phyloP scores from a whole-genome alignment of 441 rosid species.

The Erysimum pusillum region DNA sequence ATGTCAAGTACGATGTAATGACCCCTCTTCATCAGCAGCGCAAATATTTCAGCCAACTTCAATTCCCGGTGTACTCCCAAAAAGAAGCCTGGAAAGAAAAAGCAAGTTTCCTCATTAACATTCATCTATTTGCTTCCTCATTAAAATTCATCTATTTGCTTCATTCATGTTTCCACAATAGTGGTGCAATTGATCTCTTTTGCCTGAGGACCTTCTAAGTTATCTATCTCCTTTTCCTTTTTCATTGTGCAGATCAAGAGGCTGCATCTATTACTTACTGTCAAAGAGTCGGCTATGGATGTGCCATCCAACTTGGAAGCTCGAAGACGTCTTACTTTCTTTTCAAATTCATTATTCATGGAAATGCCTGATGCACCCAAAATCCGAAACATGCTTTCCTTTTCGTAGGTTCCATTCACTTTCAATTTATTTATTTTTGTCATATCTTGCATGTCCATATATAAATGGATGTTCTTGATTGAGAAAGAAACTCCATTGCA shows the following conservation, averaged over 20 bases:
- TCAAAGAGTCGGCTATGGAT: slow-evolving; percentile 76
- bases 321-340: slow-evolving; percentile 73
- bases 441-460: neutral
- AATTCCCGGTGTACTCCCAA: slow-evolving; percentile 62
- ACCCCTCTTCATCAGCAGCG: slow-evolving; percentile 67
- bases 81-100: slow-evolving; percentile 82
- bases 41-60: slow-evolving; percentile 64
- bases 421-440: neutral
- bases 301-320: slow-evolving; percentile 79
- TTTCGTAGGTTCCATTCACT: slow-evolving; percentile 55
- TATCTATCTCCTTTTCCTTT: slow-evolving; percentile 3
- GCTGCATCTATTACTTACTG: slow-evolving; percentile 70
- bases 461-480: slow-evolving; percentile 12
- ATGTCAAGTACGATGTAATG: slow-evolving; percentile 64
- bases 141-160: slow-evolving; percentile 1
- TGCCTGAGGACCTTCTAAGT: slow-evolving; percentile 18
- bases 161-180: neutral
- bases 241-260: slow-evolving; percentile 56
- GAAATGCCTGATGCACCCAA: slow-evolving; percentile 73
- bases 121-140: slow-evolving; percentile 9
- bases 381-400: slow-evolving; percentile 74
- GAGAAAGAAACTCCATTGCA: slow-evolving; percentile 2
- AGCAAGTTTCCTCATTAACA: slow-evolving; percentile 43
- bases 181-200: slow-evolving; percentile 23
- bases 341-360: slow-evolving; percentile 72